Percentiles rank a stretch among this genome's conserved stretches.
Evolutionary conservation across 495 filamentous ascomycete genomes (phyloP).

Genomic region (Penicillium paxilli): DNA sequence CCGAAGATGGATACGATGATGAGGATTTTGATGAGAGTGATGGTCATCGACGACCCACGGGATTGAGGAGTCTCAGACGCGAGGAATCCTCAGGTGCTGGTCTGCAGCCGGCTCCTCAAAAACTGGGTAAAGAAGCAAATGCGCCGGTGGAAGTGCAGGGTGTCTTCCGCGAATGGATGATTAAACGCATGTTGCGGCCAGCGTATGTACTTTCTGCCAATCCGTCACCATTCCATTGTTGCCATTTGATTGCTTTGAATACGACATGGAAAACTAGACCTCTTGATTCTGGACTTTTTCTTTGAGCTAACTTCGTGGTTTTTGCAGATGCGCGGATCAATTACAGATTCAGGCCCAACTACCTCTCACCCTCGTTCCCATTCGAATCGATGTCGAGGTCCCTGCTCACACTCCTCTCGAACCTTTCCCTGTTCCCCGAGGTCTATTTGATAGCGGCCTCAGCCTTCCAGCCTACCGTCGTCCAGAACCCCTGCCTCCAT

Average conservation of each 20-base stretch:
- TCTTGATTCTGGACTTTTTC: background rate
- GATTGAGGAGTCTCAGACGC: slow-evolving; percentile 75
- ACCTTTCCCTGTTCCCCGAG: slow-evolving; percentile 66
- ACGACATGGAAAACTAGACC: background rate
- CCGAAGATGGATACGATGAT: slow-evolving; percentile 93
- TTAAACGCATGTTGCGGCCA: slow-evolving; percentile 63
- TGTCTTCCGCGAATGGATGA: slow-evolving; percentile 94
- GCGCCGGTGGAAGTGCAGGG: slow-evolving; percentile 83
- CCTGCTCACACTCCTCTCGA: slow-evolving; percentile 73
- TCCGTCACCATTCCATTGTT: background rate
- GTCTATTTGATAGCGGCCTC: slow-evolving; percentile 59
- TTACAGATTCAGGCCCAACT: slow-evolving; percentile 80
- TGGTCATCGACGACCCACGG: slow-evolving; percentile 75
- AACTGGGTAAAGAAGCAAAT: slow-evolving; percentile 80
- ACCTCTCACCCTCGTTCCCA: slow-evolving; percentile 88
- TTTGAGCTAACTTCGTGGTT: background rate
- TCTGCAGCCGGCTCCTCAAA: slow-evolving; percentile 63
- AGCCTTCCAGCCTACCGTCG: slow-evolving; percentile 73
- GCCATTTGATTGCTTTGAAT: background rate
- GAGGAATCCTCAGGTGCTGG: slow-evolving; percentile 68
- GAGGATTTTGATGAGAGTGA: slow-evolving; percentile 91
- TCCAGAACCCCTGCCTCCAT: slow-evolving; percentile 76
- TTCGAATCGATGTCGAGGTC: slow-evolving; percentile 94
- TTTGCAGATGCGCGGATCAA: slow-evolving; percentile 56
- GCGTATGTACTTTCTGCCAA: slow-evolving; percentile 32